Evolutionary conservation across 2,329 filamentous ascomycete species (phyloP), one percentile per base, ranked within the genome.

Genomic region (Colletotrichum godetiae): DNA sequence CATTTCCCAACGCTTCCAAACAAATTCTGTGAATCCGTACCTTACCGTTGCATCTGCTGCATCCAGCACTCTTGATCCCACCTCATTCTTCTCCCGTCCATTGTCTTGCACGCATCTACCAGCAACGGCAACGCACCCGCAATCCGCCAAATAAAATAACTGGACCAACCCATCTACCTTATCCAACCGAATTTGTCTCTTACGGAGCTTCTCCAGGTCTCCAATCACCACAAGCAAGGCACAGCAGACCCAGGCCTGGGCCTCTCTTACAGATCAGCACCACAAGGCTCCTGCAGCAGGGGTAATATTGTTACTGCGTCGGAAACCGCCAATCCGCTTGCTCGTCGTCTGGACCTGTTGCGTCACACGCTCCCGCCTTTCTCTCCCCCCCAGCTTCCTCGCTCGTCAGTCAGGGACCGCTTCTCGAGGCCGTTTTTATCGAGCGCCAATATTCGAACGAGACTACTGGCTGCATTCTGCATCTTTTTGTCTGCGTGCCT

Each of bases 241-340:
- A 68, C 69, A 46, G 58, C 65, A 62, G 35, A 67, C 31, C 63
- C 27, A 35, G 55, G 59, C 55, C 53, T 64, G 27, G 53, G 53
- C 70, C 59, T 60, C 33, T 56, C 49, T 57, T 46, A 37, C 52
- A 31, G 62, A 64, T 69, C 67, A 73, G 67, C 60, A 60, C 56
- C 58, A 60, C 53, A 70, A 33, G 65, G 52, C 58, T 63, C 64
- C 58, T 68, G 66, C 70, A 56, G 66, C 70, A 68, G 66, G 65
- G 67, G 68, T 49, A 33, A 33, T 52, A 29, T 53, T 35, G 29
- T 55, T 60, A 29, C 27, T 29, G 27, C 4, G 27, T 29, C 70
- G 65, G 49, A 33, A 57, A 29, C 59, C 46, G 33, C 71, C 67
- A 73, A 71, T 65, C 71, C 65, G 46, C 27, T 65, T 61, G 61